Base-by-base conservation (phyloP, 331 rosid genomes). In the Erythrophleum ivorense region DNA sequence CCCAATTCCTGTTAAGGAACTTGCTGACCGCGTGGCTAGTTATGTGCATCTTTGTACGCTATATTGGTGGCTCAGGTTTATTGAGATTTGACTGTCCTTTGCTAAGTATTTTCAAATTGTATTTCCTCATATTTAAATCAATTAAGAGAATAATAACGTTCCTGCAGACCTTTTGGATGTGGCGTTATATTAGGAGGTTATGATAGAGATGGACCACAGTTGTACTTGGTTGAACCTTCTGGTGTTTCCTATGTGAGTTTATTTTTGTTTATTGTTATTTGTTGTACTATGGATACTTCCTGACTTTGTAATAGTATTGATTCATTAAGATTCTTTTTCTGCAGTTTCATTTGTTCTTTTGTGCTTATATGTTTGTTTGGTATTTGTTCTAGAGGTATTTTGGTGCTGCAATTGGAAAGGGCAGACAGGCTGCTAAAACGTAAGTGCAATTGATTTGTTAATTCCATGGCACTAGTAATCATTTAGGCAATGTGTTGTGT, bases 321-420 rank as follows among this genome's bases (percentile, higher is more conserved):
- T 71, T 59, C 72, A 75, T 84, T 66, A 48, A 36, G 53, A 63
- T 45, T 73, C 59, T 67, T 2, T 31, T 60, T 60, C 59, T 7
- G 13, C 38, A 46, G 84, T 64, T 67, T 57, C 6, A 54, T 13
- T 76, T 83, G n/a, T 83, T 69, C 70, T 75, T 36, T 1, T 24
- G 29, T 24, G 29, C 29, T 24, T 24, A 84, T 82, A 36, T 84
- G 50, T 63, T 74, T 71, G 34, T 85, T 75, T 76, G 75, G 31
- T 29, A 48, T 88, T 72, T 81, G 49, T 79, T 88, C n/a, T 55
- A 94, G 97, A 90, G 94, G 81, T 95, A 95, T 85, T 95, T 92
- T 78, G 98, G 98, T 70, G 97, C 98, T 82, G 98, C 98, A 68
- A 95, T 95, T 43, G 98, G 98, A 62, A 95, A 95, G 82, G 98